Evolutionary conservation across 2,329 filamentous ascomycete genomes (phyloP).

Genomic region (Calycina herbarum): DNA sequence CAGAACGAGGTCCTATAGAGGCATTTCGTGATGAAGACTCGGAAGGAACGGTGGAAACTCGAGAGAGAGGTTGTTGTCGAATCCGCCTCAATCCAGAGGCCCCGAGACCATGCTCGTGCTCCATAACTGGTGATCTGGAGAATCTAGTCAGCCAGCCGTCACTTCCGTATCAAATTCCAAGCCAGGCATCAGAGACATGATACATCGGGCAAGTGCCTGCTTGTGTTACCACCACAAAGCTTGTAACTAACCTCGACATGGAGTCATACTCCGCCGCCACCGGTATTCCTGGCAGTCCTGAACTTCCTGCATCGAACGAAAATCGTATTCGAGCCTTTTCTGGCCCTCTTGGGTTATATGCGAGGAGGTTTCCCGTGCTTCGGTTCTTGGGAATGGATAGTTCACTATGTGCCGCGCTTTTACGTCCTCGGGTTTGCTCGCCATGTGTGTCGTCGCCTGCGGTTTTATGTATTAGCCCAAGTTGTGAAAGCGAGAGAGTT

Average conservation of each 20-base stretch:
- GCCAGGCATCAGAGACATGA: constrained; percentile 25
- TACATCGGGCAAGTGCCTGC: constrained; percentile 22
- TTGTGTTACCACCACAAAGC: constrained; percentile 2
- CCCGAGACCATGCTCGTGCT: constrained; percentile 85
- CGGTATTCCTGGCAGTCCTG: constrained; percentile 17
- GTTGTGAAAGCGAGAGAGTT: not conserved
- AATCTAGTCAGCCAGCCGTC: constrained; percentile 29
- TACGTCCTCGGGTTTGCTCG: constrained; percentile 24
- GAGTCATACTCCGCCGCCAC: constrained; percentile 62
- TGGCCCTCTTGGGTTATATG: constrained; percentile 43
- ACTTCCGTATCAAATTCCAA: constrained; percentile 1
- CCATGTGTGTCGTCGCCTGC: constrained; percentile 32
- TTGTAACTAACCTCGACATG: constrained; percentile 66
- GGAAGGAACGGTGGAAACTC: constrained; percentile 64
- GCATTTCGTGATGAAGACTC: constrained; percentile 62
- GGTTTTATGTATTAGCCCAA: not conserved
- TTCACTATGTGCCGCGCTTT: constrained; percentile 25
- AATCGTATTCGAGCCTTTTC: constrained; percentile 67
- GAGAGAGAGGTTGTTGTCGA: constrained; percentile 75
- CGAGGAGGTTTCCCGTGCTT: constrained; percentile 61
- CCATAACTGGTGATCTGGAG: constrained; percentile 76
- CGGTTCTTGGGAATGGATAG: constrained; percentile 60
- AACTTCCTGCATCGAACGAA: constrained; percentile 70
- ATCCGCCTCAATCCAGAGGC: constrained; percentile 89
- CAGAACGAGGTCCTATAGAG: constrained; percentile 61